Percentiles rank a stretch among this genome's conserved stretches.
phyloP scores from a whole-genome alignment of 768 basidiomycete species.

The Lactifluus volemus region DNA sequence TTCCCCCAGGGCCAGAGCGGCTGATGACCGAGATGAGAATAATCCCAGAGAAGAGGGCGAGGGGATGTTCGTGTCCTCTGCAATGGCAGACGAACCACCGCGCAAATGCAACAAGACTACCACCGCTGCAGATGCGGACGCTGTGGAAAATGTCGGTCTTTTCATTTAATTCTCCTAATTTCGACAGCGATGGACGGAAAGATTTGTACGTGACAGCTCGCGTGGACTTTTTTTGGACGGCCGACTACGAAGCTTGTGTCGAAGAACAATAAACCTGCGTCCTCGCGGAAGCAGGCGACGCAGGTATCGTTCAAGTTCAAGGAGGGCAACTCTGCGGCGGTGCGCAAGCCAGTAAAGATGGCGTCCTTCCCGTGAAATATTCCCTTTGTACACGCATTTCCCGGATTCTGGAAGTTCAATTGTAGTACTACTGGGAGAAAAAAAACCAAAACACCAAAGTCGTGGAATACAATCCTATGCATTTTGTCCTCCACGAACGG shows the following conservation, averaged over 20 bases:
- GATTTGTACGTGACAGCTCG: conserved; percentile 41
- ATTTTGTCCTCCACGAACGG: not conserved
- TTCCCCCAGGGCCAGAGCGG: not conserved
- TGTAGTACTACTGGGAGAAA: not conserved
- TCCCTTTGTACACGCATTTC: not conserved
- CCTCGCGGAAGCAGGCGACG: conserved; percentile 11
- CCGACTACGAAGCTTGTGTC: conserved; percentile 35
- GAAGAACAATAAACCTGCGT: conserved; percentile 11
- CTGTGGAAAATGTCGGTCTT: conserved; percentile 12
- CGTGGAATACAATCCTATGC: not conserved
- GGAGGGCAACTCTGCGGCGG: conserved; percentile 91
- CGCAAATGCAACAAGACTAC: conserved; percentile 13
- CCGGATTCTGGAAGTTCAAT: not conserved
- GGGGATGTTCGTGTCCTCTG: conserved; percentile 1
- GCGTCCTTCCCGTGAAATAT: conserved; percentile 48
- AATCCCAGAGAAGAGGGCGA: not conserved
- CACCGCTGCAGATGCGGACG: not conserved
- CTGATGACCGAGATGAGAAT: not conserved
- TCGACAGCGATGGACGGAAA: not conserved
- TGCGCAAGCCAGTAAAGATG: conserved; percentile 82
- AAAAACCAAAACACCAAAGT: not conserved
- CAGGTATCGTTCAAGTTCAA: conserved; percentile 61
- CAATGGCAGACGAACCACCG: conserved; percentile 3
- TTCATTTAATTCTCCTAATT: not conserved
- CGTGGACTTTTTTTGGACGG: conserved; percentile 96